Base-by-base conservation (phyloP, 441 rosid genomes). In the Erodium texanum region DNA sequence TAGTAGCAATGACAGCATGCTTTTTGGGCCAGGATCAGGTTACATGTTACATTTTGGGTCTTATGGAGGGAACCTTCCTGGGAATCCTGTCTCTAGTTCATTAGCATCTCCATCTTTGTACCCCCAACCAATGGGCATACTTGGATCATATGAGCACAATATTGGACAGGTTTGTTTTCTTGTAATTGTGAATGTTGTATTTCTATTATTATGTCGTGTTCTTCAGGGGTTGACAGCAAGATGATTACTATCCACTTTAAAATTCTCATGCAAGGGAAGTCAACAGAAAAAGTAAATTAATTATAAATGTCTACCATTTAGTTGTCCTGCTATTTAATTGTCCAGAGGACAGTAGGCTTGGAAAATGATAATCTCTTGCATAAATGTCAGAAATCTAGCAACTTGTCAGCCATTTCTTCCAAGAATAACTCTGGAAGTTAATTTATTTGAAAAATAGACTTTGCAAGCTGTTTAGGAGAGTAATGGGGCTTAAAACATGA, bases 91-190 rank as follows among this genome's bases (percentile, higher is more conserved):
- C 70, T 78, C 74, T 64, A 75, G 70, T 77, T 68, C 86, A 68
- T 69, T 82, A 64, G 29, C 82, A 43, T 78, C 89, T 3, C 72
- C 83, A 71, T 64, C 81, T 19, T 74, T 79, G 41, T 88, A 88
- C 82, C 84, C 91, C 74, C 95, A 82, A 72, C 80, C 85, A n/a
- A 75, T 82, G 85, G 92, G 92, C 73, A 86, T 88, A 71, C 88
- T 86, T 77, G 92, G 95, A 69, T 75, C 92, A 24, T 85, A 86
- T 38, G 92, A 88, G 72, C 92, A 84, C 36, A 83, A 73, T 69
- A 66, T 75, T 70, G 83, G 82, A 61, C 92, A 86, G 95, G 95
- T 87, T 68, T 6, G 68, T 72, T 66, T 38, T 45, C 66, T 29
- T 66, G 43, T 27, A 5, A 64, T 66, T 22, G 32, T 24, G n/a